Evolutionary conservation across 2,329 filamentous ascomycete species (phyloP), one percentile per base, ranked within the genome.

Genomic region (Dactylellina sp.): DNA sequence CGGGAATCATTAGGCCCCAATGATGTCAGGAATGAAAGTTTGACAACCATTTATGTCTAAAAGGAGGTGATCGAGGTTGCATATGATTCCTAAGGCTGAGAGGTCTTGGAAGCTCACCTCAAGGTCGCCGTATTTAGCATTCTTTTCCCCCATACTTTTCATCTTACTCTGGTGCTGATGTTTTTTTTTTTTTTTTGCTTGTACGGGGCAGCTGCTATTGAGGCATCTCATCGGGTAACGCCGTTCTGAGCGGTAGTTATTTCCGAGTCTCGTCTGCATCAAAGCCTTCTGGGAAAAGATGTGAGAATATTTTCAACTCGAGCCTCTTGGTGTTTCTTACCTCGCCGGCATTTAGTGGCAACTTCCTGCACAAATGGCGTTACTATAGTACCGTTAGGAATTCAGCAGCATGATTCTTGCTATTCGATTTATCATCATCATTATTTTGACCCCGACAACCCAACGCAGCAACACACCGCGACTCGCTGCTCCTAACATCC

Each of bases 21-120:
- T 74, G 70, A 74, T 74, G 70, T 74, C 70, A 24, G 22, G 18
- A 32, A 32, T 32, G 25, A 42, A 71, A 42, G 24, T 25, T 53
- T 65, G 49, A 66, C 37, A n/a, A n/a, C n/a, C n/a, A n/a, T n/a
- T n/a, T n/a, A n/a, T n/a, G n/a, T n/a, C 56, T 46, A 18, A 32
- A 52, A 39, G 44, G 22, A 61, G 47, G 42, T 50, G 57, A 32
- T 14, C 49, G 57, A 55, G 40, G 37, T 63, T 71, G 57, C 57
- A 70, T 42, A 22, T 72, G 68, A 74, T 74, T 74, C 70, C 70
- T 74, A 74, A 66, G 66, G 55, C 46, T 57, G 40, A 59, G 50
- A 61, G 52, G 53, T 9, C 9, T 32, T 32, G 28, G 28, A 32
- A 32, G n/a, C 28, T 32, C 28, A 65, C 46, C 50, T 56, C 60